Evolutionary conservation across 768 basidiomycete species (phyloP).

Genomic region (Erythrobasidium yunnanense): DNA sequence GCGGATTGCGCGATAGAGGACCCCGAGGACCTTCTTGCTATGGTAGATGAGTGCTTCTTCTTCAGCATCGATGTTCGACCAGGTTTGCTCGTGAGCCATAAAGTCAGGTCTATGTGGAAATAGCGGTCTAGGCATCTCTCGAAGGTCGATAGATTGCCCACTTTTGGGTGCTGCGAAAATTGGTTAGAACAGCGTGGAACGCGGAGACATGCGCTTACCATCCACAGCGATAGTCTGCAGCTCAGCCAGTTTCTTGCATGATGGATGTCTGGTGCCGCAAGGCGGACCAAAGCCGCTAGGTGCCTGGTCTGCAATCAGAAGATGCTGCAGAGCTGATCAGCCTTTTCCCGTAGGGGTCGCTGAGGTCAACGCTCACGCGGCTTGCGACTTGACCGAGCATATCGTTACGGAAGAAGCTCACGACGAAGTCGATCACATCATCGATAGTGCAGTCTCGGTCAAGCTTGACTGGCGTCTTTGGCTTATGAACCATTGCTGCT

Average conservation of each 20-base stretch:
- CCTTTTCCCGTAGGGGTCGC: neutral
- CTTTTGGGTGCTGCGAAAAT: slow-evolving; percentile 14
- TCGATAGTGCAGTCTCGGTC: slow-evolving; percentile 20
- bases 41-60: slow-evolving; percentile 24
- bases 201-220: neutral
- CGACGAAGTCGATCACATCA: slow-evolving; percentile 26
- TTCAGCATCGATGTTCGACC: slow-evolving; percentile 7
- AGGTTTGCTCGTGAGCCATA: slow-evolving; percentile 10
- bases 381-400: slow-evolving; percentile 23
- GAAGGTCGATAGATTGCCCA: slow-evolving; percentile 13
- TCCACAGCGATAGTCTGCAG: slow-evolving; percentile 28
- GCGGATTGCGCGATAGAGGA: slow-evolving; percentile 21
- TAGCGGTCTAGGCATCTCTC: slow-evolving; percentile 28
- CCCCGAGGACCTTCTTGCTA: slow-evolving; percentile 11
- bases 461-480: slow-evolving; percentile 6
- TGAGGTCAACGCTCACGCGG: neutral
- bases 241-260: slow-evolving; percentile 24
- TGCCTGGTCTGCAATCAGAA: slow-evolving; percentile 26
- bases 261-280: slow-evolving; percentile 18
- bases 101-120: slow-evolving; percentile 27
- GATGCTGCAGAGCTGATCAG: slow-evolving; percentile 7
- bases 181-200: neutral
- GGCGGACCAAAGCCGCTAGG: slow-evolving; percentile 4
- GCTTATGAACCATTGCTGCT: slow-evolving; percentile 20
- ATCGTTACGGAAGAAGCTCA: slow-evolving; percentile 27